Evolutionary conservation across 495 filamentous ascomycete species (phyloP).

Genomic region (Aspergillus ellipticus): DNA sequence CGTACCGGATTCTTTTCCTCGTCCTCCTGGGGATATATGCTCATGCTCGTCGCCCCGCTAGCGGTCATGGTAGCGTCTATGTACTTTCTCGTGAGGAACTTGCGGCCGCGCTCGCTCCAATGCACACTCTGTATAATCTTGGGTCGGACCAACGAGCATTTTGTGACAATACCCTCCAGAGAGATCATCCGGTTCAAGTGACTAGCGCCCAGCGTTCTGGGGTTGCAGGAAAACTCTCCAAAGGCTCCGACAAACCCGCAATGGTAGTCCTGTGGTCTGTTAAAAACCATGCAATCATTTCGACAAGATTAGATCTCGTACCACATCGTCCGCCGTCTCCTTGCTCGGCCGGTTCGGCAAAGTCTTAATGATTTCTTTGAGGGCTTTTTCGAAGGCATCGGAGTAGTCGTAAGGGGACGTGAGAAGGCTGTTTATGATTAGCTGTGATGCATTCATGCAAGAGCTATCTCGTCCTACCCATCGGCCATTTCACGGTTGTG

Average conservation of each 20-base stretch:
- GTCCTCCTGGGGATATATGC: slow-evolving; percentile 93
- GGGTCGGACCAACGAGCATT: slow-evolving; percentile 89
- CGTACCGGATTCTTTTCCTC: slow-evolving; percentile 69
- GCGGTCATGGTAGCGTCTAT: slow-evolving; percentile 92
- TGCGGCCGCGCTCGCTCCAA: slow-evolving; percentile 78
- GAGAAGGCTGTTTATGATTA: slow-evolving; percentile 53
- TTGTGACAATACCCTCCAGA: slow-evolving; percentile 95
- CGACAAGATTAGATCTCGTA: slow-evolving; percentile 25
- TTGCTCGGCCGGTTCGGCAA: slow-evolving; percentile 60
- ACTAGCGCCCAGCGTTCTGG: slow-evolving; percentile 79
- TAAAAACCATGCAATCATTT: slow-evolving; percentile 9
- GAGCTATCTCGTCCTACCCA: slow-evolving; percentile 43
- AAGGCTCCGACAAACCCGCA: slow-evolving; percentile 94
- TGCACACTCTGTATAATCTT: slow-evolving; percentile 98
- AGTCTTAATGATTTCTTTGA: slow-evolving; percentile 81
- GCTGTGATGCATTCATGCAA: not conserved
- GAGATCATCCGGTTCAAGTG: slow-evolving; percentile 96
- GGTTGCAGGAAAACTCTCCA: slow-evolving; percentile 91
- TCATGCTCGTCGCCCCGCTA: slow-evolving; percentile 80
- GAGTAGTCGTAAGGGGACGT: slow-evolving; percentile 83
- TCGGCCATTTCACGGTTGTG: slow-evolving; percentile 89
- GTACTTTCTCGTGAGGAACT: slow-evolving; percentile 83
- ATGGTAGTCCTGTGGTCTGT: slow-evolving; percentile 65
- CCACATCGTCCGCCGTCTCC: slow-evolving; percentile 60
- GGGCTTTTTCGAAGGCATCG: slow-evolving; percentile 80